phyloP scores from a whole-genome alignment of 768 basidiomycete genomes.

The Butyriboletus loyo region DNA sequence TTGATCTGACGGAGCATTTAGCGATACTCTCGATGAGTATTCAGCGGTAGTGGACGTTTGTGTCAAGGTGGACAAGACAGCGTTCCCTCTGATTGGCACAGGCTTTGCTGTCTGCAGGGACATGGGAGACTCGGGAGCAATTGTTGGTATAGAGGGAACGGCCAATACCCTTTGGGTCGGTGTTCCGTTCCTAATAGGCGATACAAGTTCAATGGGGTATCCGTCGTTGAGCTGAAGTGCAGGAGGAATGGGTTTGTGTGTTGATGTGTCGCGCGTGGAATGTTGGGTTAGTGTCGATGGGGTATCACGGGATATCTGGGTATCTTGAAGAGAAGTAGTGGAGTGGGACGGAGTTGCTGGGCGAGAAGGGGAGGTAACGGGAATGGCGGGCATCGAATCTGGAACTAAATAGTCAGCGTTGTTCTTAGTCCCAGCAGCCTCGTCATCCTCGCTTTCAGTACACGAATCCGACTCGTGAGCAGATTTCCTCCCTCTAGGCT shows the following conservation, averaged over 20 bases:
- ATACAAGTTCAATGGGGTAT: constrained; percentile 19
- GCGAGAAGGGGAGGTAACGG: neutral
- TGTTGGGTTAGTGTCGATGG: constrained; percentile 10
- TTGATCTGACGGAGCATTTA: constrained; percentile 30
- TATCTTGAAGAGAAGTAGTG: constrained; percentile 38
- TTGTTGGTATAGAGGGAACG: constrained; percentile 56
- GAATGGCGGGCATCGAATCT: constrained; percentile 27
- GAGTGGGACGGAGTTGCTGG: constrained; percentile 28
- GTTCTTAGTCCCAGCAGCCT: constrained; percentile 19
- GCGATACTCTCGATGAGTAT: constrained; percentile 24
- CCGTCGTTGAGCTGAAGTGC: constrained; percentile 27
- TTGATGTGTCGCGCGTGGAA: constrained; percentile 3
- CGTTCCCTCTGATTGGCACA: constrained; percentile 8
- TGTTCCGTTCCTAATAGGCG: constrained; percentile 7
- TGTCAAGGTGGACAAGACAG: constrained; percentile 7
- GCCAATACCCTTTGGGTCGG: constrained; percentile 40
- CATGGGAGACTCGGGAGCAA: constrained; percentile 41
- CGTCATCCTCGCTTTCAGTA: constrained; percentile 34
- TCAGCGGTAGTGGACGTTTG: constrained; percentile 9
- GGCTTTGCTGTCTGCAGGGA: constrained; percentile 21
- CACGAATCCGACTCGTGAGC: constrained; percentile 29
- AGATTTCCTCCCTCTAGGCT: constrained; percentile 24
- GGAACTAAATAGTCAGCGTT: constrained; percentile 13
- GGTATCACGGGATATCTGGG: constrained; percentile 28
- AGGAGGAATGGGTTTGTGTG: constrained; percentile 25